Conservation (phyloP, 768 basidiomycete genomes). For the Kwoniella dendrophila region DNA sequence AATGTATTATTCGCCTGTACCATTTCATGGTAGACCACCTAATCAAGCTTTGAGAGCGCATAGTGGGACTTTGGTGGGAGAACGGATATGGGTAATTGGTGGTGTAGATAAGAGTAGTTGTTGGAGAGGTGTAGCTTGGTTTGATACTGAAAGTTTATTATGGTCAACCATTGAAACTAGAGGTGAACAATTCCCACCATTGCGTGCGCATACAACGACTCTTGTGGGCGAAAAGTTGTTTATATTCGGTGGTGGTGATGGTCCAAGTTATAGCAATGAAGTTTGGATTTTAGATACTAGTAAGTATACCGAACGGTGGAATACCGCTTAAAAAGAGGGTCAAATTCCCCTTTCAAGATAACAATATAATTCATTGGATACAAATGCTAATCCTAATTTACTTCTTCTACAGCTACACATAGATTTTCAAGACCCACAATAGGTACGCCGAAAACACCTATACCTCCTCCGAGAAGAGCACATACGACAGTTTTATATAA, state of each 20-base stretch:
- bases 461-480: conserved; percentile 73
- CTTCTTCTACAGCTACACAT: conserved; percentile 37
- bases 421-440: conserved; percentile 54
- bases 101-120: conserved; percentile 81
- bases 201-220: conserved; percentile 84
- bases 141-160: conserved; percentile 86
- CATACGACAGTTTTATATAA: conserved; percentile 79
- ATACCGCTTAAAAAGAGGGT: too few species aligned
- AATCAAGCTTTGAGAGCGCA: conserved; percentile 68
- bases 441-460: conserved; percentile 26
- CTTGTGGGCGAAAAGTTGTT: conserved; percentile 72
- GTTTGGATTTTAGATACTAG: conserved; percentile 81
- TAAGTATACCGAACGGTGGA: too few species aligned
- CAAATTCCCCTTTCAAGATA: too few species aligned
- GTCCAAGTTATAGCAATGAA: conserved; percentile 76
- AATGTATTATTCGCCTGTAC: conserved; percentile 50
- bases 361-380: too few species aligned
- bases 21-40: conserved; percentile 41
- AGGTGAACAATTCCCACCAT: conserved; percentile 79
- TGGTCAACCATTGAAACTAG: conserved; percentile 77
- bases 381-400: background rate
- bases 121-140: conserved; percentile 76
- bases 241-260: conserved; percentile 85
- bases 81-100: conserved; percentile 82
- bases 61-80: conserved; percentile 79